Conservation (phyloP, 495 filamentous ascomycete species). For the Penicillium riverlandense region DNA sequence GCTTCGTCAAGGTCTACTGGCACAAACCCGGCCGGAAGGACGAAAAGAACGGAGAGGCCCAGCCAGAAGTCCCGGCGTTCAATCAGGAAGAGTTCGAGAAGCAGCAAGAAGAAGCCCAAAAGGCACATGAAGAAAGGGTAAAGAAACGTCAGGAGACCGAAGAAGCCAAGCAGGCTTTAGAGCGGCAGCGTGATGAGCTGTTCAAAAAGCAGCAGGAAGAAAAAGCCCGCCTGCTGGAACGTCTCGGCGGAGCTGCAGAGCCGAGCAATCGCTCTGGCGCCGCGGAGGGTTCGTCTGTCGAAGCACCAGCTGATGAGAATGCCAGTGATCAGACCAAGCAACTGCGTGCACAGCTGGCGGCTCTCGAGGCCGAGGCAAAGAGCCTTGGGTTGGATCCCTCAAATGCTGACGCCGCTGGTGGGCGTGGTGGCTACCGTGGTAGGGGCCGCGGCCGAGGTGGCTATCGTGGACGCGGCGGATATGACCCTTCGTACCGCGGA, state of each 20-base stretch:
- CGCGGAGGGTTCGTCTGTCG: constrained; percentile 6
- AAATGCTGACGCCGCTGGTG: constrained; percentile 29
- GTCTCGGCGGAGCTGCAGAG: constrained; percentile 43
- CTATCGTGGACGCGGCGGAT: constrained; percentile 53
- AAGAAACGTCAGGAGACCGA: constrained; percentile 69
- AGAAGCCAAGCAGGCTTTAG: constrained; percentile 61
- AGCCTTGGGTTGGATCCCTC: constrained; percentile 64
- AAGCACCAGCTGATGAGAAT: constrained; percentile 37
- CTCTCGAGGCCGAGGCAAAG: constrained; percentile 78
- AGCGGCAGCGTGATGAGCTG: constrained; percentile 69
- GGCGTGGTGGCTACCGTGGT: constrained; percentile 29
- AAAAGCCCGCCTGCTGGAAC: constrained; percentile 59
- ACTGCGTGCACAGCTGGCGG: constrained; percentile 72
- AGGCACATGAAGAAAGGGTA: constrained; percentile 62
- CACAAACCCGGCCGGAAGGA: constrained; percentile 55
- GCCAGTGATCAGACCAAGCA: constrained; percentile 54
- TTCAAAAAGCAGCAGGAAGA: constrained; percentile 70
- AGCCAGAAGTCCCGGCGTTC: constrained; percentile 38
- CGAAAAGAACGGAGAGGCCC: constrained; percentile 25
- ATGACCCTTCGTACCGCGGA: constrained; percentile 9
- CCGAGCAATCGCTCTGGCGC: constrained; percentile 14
- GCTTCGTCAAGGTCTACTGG: constrained; percentile 98
- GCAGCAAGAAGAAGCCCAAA: constrained; percentile 75
- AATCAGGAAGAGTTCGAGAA: constrained; percentile 72
- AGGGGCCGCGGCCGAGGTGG: constrained; percentile 41